Evolutionary conservation across 345 rosid genomes (phyloP).

Genomic region (Psidium guajava): DNA sequence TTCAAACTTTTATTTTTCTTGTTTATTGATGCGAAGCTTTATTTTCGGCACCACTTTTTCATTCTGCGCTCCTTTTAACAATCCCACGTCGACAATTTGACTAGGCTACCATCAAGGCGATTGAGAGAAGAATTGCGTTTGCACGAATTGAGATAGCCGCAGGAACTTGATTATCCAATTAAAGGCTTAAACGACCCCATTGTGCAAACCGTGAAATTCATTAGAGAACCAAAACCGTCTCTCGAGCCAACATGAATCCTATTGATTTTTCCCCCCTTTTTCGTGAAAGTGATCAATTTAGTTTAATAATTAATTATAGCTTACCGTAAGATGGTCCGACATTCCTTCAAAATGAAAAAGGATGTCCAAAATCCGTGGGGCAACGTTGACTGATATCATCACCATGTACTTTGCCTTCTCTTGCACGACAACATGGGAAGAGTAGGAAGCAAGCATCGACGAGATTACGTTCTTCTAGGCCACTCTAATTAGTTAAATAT

Average conservation of each 20-base stretch:
- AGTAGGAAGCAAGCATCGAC: not conserved
- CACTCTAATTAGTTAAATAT: not conserved
- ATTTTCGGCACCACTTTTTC: not conserved
- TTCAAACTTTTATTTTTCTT: no score
- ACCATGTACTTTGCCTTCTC: not conserved
- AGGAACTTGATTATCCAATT: not conserved
- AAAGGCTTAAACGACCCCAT: not conserved
- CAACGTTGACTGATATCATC: not conserved
- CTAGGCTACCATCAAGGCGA: not conserved
- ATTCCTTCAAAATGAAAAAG: not conserved
- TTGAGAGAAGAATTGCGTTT: not conserved
- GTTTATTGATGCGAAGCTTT: not conserved
- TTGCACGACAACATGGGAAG: not conserved
- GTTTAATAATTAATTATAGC: not conserved
- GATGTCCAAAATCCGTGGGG: not conserved
- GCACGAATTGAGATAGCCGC: not conserved
- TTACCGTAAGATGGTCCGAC: not conserved
- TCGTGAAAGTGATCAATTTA: not conserved
- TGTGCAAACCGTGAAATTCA: not conserved
- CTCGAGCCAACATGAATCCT: not conserved
- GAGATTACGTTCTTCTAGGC: not conserved
- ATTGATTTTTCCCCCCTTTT: not conserved
- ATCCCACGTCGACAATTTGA: not conserved
- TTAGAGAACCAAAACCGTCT: not conserved
- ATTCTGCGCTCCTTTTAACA: not conserved